These are phyloP conservation scores for Alternaria sp. DNA, from an alignment of 2,329 filamentous ascomycete species.

Conservation along the genomic window DNA sequence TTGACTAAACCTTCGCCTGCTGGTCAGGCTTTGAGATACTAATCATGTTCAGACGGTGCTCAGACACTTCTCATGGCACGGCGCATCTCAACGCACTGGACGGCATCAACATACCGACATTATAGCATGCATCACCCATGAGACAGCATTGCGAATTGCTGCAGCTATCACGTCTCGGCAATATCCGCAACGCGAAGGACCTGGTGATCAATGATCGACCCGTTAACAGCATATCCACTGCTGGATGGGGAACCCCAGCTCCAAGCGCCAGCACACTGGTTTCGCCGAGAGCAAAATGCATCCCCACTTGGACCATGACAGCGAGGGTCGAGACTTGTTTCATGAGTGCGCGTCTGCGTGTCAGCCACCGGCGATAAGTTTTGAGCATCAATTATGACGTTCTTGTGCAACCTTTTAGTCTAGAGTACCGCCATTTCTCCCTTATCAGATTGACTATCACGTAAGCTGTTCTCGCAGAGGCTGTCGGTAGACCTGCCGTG, in stretches of 20 bases:
- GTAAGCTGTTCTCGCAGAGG: slow-evolving; percentile 50
- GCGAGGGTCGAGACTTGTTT: slow-evolving; percentile 2
- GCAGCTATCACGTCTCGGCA: neutral
- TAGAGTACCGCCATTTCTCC: slow-evolving; percentile 41
- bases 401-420: neutral
- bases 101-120: neutral
- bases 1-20: neutral
- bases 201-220: slow-evolving; percentile 29
- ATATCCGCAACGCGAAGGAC: slow-evolving; percentile 8
- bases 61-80: neutral
- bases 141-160: neutral
- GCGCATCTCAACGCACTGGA: neutral
- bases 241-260: slow-evolving; percentile 18
- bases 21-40: neutral
- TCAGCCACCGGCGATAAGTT: neutral
- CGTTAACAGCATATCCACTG: slow-evolving; percentile 20
- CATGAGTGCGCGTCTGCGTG: neutral
- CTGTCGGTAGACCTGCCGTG: neutral
- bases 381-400: neutral
- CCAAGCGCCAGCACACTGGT: slow-evolving; percentile 8
- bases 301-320: neutral
- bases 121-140: slow-evolving; percentile 3
- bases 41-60: neutral
- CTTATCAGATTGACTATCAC: neutral
- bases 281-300: neutral